Conservation (phyloP, 441 rosid species). For the Erodium texanum region DNA sequence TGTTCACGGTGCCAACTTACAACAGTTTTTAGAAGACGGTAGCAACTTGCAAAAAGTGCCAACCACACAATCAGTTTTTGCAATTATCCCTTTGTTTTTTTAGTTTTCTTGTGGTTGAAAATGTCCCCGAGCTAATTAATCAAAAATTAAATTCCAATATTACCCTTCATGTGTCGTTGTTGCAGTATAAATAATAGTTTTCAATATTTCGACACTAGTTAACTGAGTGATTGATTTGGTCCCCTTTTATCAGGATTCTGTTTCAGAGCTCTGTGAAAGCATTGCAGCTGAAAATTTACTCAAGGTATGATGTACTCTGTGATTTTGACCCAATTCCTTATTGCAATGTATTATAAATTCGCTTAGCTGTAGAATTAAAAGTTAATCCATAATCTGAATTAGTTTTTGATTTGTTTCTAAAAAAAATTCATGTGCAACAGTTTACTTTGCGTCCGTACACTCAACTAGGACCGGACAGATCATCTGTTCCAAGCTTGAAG, state of each 20-base stretch:
- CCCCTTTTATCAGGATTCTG: conserved; percentile 33
- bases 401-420: background rate
- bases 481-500: conserved; percentile 41
- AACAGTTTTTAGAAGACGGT: too few relatives aligned
- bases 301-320: conserved; percentile 36
- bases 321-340: too few relatives aligned
- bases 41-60: too few relatives aligned
- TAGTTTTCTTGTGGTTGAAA: conserved; percentile 5
- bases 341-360: too few relatives aligned
- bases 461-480: conserved; percentile 68
- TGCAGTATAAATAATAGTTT: too few relatives aligned
- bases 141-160: too few relatives aligned
- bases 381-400: background rate
- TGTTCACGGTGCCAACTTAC: too few relatives aligned
- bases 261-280: conserved; percentile 30
- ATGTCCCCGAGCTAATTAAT: conserved; percentile 4
- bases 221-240: conserved; percentile 13
- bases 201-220: too few relatives aligned
- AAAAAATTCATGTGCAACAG: conserved; percentile 27
- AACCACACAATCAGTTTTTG: too few relatives aligned
- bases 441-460: conserved; percentile 85
- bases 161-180: too few relatives aligned
- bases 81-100: too few relatives aligned
- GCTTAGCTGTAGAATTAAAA: too few relatives aligned
- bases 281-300: conserved; percentile 83